These are phyloP conservation scores for Cicer cuneatum DNA, from an alignment of 306 rosid genomes.

Conservation along the genomic window DNA sequence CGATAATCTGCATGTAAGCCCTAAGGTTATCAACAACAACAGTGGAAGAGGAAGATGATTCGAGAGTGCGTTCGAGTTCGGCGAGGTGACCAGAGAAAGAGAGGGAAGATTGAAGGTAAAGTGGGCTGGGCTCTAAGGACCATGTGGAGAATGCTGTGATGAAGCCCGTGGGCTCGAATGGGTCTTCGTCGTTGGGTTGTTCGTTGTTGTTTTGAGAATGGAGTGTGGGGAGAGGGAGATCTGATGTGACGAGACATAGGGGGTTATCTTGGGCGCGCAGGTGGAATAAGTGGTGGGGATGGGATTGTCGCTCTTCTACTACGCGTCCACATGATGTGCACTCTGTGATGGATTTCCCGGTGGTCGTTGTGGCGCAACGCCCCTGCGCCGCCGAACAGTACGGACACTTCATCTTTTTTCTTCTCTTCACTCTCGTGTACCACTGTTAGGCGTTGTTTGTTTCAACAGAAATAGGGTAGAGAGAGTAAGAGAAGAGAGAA, in stretches of 20 bases:
- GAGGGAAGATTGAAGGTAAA: conserved; percentile 74
- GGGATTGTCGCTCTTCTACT: conserved; percentile 83
- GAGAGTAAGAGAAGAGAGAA: too few relatives aligned
- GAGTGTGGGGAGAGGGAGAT: conserved; percentile 80
- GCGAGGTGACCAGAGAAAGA: conserved; percentile 97
- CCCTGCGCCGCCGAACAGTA: conserved; percentile 82
- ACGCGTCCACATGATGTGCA: conserved; percentile 93
- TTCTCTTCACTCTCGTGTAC: too few relatives aligned
- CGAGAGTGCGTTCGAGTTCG: conserved; percentile 90
- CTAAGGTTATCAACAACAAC: conserved; percentile 88
- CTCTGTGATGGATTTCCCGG: conserved; percentile 77
- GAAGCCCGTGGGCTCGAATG: conserved; percentile 95
- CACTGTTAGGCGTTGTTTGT: too few relatives aligned
- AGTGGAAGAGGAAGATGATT: conserved; percentile 67
- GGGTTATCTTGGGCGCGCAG: conserved; percentile 92
- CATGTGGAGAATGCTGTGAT: conserved; percentile 92
- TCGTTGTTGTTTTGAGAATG: conserved; percentile 44
- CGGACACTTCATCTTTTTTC: conserved; percentile 76
- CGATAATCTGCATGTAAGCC: conserved; percentile 98
- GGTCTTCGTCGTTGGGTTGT: conserved; percentile 61
- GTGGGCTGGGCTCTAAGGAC: conserved; percentile 87
- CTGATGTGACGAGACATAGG: conserved; percentile 88
- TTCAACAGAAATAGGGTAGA: too few relatives aligned
- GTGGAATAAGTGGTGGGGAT: conserved; percentile 89
- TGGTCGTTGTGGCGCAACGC: conserved; percentile 79